Evolutionary conservation across 331 rosid genomes (phyloP), one percentile per base, ranked within the genome.

Genomic region (Rosa hybrid): DNA sequence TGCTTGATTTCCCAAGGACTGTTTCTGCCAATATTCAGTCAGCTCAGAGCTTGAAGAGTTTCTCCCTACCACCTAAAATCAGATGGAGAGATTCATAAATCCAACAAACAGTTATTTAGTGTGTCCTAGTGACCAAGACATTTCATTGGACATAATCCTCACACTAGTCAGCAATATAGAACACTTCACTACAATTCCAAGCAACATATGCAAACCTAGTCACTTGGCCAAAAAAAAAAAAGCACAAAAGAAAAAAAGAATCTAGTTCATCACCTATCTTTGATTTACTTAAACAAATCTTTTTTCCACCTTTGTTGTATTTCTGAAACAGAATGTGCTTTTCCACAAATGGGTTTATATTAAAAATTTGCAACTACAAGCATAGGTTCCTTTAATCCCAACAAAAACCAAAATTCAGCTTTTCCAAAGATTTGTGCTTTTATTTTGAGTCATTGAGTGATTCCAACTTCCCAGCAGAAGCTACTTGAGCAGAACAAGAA

Each of bases 11-110:
- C 67, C 72, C 16, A 67, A 75, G 76, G 80, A 60, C 21, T 79
- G 86, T 63, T 68, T 80, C 44, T 57, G 86, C 88, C 88, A 86
- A 77, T 83, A 81, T 21, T 72, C 87, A 44, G 69, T 50, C 50
- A 67, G 57, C 63, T 71, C 87, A 77, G 88, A 81, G 30, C 56
- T 75, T n/a, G 82, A 74, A 10, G 84, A 81, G 74, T 77, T 82
- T 51, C 80, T 82, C 54, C 84, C 85, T 0, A 57, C 80, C 77
- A 49, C 87, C 91, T 88, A 68, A 77, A 82, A 80, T 64, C 60
- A 71, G 64, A 79, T 6, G 20, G 34, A 3, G 50, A 8, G 57
- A 18, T 49, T 7, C 64, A 16, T 17, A 14, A 64, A 65, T 71
- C 51, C 63, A 71, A 46, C 30, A 45, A 60, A 79, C 65, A 38